A percentile compares a stretch with the other conserved stretches of the same genome.
These are phyloP conservation scores for Xanthoconium purpureum DNA, from an alignment of 768 basidiomycete genomes.

Conservation along the genomic window DNA sequence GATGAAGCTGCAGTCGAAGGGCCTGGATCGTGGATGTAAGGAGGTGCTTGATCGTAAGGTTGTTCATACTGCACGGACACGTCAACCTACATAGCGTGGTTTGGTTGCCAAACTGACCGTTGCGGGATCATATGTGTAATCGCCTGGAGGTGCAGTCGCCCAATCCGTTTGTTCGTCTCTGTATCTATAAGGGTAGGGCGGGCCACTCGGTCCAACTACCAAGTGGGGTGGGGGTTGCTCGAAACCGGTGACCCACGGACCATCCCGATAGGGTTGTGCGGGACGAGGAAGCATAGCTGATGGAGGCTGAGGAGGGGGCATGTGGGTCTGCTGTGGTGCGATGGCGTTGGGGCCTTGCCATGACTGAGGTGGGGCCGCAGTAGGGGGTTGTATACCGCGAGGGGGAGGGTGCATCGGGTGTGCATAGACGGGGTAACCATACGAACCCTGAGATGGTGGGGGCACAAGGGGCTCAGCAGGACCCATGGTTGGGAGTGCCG, in stretches of 20 bases:
- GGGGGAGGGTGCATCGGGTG: conserved; percentile 39
- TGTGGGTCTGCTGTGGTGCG: conserved; percentile 62
- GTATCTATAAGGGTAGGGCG: conserved; percentile 59
- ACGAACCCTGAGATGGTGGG: conserved; percentile 29
- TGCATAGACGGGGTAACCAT: conserved; percentile 36
- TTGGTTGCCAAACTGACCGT: conserved; percentile 36
- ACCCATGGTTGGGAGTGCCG: conserved; percentile 29
- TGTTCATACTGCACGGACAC: conserved; percentile 47
- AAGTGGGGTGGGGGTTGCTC: conserved; percentile 48
- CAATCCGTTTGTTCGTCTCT: conserved; percentile 54
- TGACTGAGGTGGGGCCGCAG: conserved; percentile 53
- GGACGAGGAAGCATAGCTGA: conserved; percentile 48
- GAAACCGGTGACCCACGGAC: conserved; percentile 56
- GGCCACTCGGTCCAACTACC: conserved; percentile 42
- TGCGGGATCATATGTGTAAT: conserved; percentile 54
- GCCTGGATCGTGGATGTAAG: conserved; percentile 54
- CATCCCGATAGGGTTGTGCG: conserved; percentile 43
- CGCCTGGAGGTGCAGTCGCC: conserved; percentile 39
- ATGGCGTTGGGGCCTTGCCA: conserved; percentile 65
- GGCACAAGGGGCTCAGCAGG: conserved; percentile 29
- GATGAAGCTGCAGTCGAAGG: conserved; percentile 46
- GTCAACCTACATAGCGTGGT: conserved; percentile 2
- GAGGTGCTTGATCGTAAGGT: conserved; percentile 53
- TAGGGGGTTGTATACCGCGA: conserved; percentile 43
- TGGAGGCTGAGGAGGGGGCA: conserved; percentile 45